Evolutionary conservation across 1,284 basidiomycete genomes (phyloP), one percentile per base, ranked within the genome.

Genomic region (Heimioporus punctisporus): DNA sequence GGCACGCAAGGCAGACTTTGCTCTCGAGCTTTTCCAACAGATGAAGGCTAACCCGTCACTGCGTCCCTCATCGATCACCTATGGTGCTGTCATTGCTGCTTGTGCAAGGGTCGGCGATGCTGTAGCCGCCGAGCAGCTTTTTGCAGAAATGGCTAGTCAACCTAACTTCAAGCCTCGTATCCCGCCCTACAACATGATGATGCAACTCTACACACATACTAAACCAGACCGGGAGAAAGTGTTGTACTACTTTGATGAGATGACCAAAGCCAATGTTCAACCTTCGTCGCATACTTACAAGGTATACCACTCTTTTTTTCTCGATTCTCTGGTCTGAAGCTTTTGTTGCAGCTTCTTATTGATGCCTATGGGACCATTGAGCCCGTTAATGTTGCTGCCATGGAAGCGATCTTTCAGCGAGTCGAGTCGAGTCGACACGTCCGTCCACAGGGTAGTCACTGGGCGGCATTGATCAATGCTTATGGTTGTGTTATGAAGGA

Each of bases 111-210:
- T 97, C 9, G 97, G 97, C 6, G 96, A 99, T 71, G 85, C 87
- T 21, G 76, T 81, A 21, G 87, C 88, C 1, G 97, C 97, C 2
- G 92, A 93, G 68, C 77, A 78, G 15, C 74, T 98, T 49, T 98
- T 97, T 74, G 72, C 78, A 51, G 94, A 97, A 74, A 99, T 99
- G 97, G 72, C 79, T 10, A 60, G 71, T 41, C 81, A 88, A 61
- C 79, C 74, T 27, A 86, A 87, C 62, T 98, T 95, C 80, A 89
- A 82, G 74, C 88, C 96, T 10, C 82, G 95, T 9, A 88, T 97
- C 2, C 97, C 97, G 24, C 97, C 97, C 7, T 94, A 86, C 79
- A 99, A 98, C 76, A 98, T 93, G 39, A 98, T 99, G 96, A 98
- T 99, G 84, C 97, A 99, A 73, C 84, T 97, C 68, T 97, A 94